Evolutionary conservation across 768 basidiomycete species (phyloP), one percentile per base, ranked within the genome.

Genomic region (Hortiboletus campestris): DNA sequence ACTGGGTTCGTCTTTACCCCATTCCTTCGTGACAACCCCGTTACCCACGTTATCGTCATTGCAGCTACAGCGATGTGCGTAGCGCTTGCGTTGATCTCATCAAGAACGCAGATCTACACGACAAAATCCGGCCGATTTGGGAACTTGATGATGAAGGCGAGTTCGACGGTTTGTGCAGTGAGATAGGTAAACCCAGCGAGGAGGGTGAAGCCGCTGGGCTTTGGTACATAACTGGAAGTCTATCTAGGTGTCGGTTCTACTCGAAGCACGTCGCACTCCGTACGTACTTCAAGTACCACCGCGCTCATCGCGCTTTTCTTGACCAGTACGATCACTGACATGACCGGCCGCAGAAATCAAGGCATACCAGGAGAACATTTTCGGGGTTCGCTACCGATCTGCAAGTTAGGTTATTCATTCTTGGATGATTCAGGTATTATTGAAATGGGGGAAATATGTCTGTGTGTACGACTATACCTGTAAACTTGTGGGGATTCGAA

Each of bases 261-360:
- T 88, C 87, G 6, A 86, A 81, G 54, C 84, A 84, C 61, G 48
- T 88, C 39, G 85, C 84, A 0, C 73, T 87, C 45, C 84, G 84
- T 88, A 63, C 64, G 85, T 80, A 5, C 6, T 31, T 29, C n/a
- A n/a, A n/a, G 41, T 25, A 7, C 16, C 20, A 11, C 25, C 8
- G 43, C 38, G 5, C 28, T 49, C n/a, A 9, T 5, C 6, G 34
- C 12, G 22, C 36, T 59, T 20, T 34, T 12, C 29, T 31, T 14
- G 25, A 54, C 19, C 38, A 19, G 45, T 22, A 16, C 42, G 16
- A 20, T 42, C 14, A 19, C 40, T 55, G 46, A 65, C 28, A 19
- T 2, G 32, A n/a, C 14, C 17, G 17, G 20, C 29, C 49, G 19
- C 65, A 88, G 86, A 88, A 71, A 88, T 89, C 66, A 88, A 86